These are phyloP conservation scores for Henckelia pumila DNA, from an alignment of 257 asterid species.

Conservation along the genomic window DNA sequence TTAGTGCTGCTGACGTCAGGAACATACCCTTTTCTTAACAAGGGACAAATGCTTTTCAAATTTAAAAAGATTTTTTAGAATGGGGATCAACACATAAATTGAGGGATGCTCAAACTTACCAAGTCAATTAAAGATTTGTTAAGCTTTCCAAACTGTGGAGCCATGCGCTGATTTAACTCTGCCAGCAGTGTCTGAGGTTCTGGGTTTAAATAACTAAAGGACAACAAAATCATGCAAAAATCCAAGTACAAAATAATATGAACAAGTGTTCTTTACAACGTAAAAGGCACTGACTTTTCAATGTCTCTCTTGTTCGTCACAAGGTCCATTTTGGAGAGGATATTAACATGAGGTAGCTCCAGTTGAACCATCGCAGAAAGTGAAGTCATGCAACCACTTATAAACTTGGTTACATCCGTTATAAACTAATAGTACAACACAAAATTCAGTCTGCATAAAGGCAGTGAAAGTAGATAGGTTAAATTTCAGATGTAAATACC, in stretches of 20 bases:
- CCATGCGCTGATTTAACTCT: conserved; percentile 87
- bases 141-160: conserved; percentile 81
- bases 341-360: conserved; percentile 93
- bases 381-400: conserved; percentile 97
- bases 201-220: conserved; percentile 74
- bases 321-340: conserved; percentile 98
- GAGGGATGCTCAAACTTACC: conserved; percentile 43
- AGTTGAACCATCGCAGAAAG: conserved; percentile 98
- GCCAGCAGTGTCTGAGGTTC: conserved; percentile 72
- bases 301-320: conserved; percentile 86
- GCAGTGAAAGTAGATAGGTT: conserved; percentile 6
- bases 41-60: not conserved
- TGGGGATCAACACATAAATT: conserved; percentile 4
- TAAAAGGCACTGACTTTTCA: conserved; percentile 63
- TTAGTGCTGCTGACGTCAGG: no score
- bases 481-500: conserved; percentile 39
- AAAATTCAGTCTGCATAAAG: conserved; percentile 21
- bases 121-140: conserved; percentile 80
- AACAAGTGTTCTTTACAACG: conserved; percentile 2
- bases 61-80: conserved; percentile 11
- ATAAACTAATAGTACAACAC: conserved; percentile 53
- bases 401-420: conserved; percentile 97
- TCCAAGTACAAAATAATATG: conserved; percentile 14
- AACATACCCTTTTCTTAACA: not conserved
- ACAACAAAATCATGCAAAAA: conserved; percentile 21